Conservation (phyloP, 1,284 basidiomycete species). For the Leccinum pachyderme region DNA sequence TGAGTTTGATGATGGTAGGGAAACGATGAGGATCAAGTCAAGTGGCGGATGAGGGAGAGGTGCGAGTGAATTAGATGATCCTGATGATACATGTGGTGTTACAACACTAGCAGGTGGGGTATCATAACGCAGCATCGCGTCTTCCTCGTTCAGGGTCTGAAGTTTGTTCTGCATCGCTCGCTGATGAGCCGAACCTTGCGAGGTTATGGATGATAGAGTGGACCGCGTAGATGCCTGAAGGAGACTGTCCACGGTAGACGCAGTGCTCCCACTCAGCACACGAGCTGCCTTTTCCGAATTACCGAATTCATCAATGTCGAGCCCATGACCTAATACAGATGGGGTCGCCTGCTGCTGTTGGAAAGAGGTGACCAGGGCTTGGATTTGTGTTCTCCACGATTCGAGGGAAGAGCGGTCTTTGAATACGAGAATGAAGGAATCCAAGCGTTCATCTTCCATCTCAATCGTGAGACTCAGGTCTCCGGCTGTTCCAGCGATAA, state of each 20-base stretch:
- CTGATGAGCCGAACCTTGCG: conserved; percentile 53
- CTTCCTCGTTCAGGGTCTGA: conserved; percentile 67
- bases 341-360: conserved; percentile 42
- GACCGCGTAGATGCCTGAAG: conserved; percentile 66
- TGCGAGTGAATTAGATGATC: conserved; percentile 72
- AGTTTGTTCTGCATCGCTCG: conserved; percentile 48
- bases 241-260: conserved; percentile 64
- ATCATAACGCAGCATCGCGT: conserved; percentile 57
- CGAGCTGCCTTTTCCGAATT: conserved; percentile 71
- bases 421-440: conserved; percentile 94
- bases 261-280: conserved; percentile 73
- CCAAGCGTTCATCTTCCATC: conserved; percentile 91
- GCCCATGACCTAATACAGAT: conserved; percentile 36
- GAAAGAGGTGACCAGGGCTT: conserved; percentile 67
- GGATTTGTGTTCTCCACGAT: conserved; percentile 82
- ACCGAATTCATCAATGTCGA: conserved; percentile 76
- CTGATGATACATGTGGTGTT: conserved; percentile 73
- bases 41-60: conserved; percentile 84
- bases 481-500: conserved; percentile 73
- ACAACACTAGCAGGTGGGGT: conserved; percentile 50
- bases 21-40: conserved; percentile 90
- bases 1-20: conserved; percentile 72
- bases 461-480: conserved; percentile 91
- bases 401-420: conserved; percentile 86
- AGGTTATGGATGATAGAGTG: conserved; percentile 67